phyloP scores from a whole-genome alignment of 306 rosid genomes.

The Argentina anserina region DNA sequence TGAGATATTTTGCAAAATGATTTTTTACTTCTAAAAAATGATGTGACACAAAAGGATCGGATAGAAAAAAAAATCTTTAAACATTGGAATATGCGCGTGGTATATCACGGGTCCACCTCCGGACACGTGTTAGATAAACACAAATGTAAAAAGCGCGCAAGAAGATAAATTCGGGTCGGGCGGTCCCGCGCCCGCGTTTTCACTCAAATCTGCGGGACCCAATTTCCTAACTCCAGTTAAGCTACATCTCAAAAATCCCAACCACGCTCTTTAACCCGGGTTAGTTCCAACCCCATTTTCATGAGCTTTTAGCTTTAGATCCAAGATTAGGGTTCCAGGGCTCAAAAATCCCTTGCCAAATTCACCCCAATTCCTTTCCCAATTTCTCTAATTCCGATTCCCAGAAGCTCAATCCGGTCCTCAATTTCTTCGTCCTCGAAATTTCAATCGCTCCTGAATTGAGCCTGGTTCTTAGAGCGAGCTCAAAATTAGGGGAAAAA shows the following conservation, averaged over 20 bases:
- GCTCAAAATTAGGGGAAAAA: slow-evolving; percentile 29
- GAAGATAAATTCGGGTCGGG: background rate
- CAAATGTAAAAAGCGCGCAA: background rate
- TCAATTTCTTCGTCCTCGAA: slow-evolving; percentile 10
- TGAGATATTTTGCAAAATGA: too few species aligned
- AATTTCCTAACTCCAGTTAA: slow-evolving; percentile 23
- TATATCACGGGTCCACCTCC: background rate
- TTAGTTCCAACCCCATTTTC: slow-evolving; percentile 17
- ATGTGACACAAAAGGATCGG: background rate
- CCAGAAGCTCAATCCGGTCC: background rate
- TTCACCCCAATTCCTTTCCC: slow-evolving; percentile 5
- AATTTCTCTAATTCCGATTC: slow-evolving; percentile 4
- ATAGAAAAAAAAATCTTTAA: background rate
- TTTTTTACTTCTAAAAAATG: background rate
- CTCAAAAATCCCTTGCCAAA: slow-evolving; percentile 1
- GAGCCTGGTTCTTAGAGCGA: slow-evolving; percentile 7
- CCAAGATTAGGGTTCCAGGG: slow-evolving; percentile 40
- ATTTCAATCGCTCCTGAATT: slow-evolving; percentile 11
- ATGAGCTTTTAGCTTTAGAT: slow-evolving; percentile 26
- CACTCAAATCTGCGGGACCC: slow-evolving; percentile 19
- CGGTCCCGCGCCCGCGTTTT: slow-evolving; percentile 1
- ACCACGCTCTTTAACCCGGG: slow-evolving; percentile 34
- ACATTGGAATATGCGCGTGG: slow-evolving; percentile 1
- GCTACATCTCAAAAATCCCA: background rate
- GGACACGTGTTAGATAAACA: background rate